Evolutionary conservation across 805 yeast species (phyloP), one percentile per base, ranked within the genome.

Genomic region (Schwanniomyces pseudopolymorphus): DNA sequence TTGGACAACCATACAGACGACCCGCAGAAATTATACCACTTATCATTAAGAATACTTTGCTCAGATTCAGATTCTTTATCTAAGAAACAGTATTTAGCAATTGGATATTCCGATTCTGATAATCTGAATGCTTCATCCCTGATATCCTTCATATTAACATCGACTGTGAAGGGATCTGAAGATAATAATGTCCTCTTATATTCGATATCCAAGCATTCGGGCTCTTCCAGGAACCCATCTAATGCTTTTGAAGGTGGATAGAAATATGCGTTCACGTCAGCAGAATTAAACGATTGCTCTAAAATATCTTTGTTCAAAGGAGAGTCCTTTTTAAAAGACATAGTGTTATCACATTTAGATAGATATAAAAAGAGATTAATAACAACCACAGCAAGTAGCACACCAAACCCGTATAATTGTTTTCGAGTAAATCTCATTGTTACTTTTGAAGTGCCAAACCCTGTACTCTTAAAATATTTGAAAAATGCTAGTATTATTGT

Each of bases 21-120:
- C 4, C 50, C 55, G 26, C 51, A 47, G 27, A 53, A 53, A 25
- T 51, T 51, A 14, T 14, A 40, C 57, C 57, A 53, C 33, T 53
- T 51, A 4, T 33, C 27, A 3, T 35, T 28, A 5, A 53, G 31
- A 19, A 53, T 51, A 8, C 35, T 25, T 20, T 51, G 36, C 21
- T 51, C 57, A 8, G 40, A 26, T 40, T 53, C 54, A 17, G 43
- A 36, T 11, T 39, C 39, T 10, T 42, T 40, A 40, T 53, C 57
- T 19, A 42, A 38, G 24, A 53, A 53, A 33, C 46, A 52, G 19
- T 27, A 24, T 9, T 45, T 38, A 13, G 51, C 50, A 10, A 45
- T 44, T 16, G 42, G 41, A 22, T 51, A 45, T 4, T 43, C 40
- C 4, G 44, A 17, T 13, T 42, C 36, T 21, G 47, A 26, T 35